Percentiles rank a stretch among this genome's conserved stretches.
phyloP scores from a whole-genome alignment of 1,284 basidiomycete species.

The Marasmius tenuissimus region DNA sequence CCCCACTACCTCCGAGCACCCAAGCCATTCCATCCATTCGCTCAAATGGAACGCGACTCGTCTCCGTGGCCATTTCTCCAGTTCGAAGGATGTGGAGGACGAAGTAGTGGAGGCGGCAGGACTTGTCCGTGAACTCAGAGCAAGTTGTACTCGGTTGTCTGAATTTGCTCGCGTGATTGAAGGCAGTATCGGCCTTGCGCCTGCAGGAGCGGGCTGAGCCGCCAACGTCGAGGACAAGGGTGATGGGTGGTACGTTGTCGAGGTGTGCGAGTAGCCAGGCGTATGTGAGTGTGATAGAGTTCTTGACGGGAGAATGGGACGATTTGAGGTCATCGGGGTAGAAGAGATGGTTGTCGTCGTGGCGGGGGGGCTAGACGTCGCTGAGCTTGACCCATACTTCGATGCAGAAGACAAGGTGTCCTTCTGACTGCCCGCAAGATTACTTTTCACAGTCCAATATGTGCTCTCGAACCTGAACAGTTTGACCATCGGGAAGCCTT shows the following conservation, averaged over 20 bases:
- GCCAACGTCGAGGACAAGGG: neutral
- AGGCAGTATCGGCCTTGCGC: neutral
- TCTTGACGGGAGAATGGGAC: neutral
- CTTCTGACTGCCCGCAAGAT: conserved; percentile 1
- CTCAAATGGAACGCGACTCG: conserved; percentile 48
- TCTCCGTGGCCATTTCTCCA: conserved; percentile 57
- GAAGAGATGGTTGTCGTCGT: neutral
- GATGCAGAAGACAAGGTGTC: neutral
- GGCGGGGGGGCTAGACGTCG: neutral
- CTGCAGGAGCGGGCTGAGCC: neutral
- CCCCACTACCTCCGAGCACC: conserved; percentile 41
- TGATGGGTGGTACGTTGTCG: neutral
- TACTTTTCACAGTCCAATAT: conserved; percentile 50
- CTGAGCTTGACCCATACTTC: neutral
- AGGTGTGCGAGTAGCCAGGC: conserved; percentile 3
- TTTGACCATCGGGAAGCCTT: conserved; percentile 59
- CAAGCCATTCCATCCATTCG: conserved; percentile 65
- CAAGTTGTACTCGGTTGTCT: neutral
- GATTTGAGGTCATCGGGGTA: neutral
- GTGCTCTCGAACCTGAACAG: conserved; percentile 53
- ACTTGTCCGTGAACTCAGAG: neutral
- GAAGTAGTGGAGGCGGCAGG: no score
- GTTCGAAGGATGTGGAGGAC: conserved; percentile 24
- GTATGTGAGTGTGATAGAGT: conserved; percentile 1
- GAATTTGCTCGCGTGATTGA: no score